Base-by-base conservation (phyloP, 2,329 filamentous ascomycete genomes). In the Colletotrichum somersetense region DNA sequence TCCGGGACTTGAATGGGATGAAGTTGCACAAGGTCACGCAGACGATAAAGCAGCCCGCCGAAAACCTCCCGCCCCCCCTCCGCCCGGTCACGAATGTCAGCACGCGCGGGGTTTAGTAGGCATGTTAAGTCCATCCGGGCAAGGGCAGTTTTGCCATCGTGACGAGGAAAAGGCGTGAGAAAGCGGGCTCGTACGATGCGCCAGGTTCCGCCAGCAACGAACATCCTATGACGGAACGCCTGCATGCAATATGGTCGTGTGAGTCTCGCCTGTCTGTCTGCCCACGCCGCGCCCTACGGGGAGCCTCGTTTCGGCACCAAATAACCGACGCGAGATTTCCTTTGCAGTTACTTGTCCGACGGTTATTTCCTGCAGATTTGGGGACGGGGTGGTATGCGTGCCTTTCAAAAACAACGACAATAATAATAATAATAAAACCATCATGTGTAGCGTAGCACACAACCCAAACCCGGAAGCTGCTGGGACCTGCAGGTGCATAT, bases 21-120 rank as follows among this genome's bases (percentile, higher is more conserved):
- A n/a, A 30, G 30, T 48, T 71, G 56, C 30, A 30, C 42, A 71
- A 66, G 7, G 66, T 55, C 53, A 33, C 66, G 56, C 70, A 62
- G 35, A 26, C 66, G 70, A 72, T 72, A 66, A 70, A 62, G 70
- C 61, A 57, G 66, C 30, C 35, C 61, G 14, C 70, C 70, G 61
- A 71, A 48, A 56, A 30, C 30, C 30, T 30, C 26, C n/a, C n/a
- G n/a, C n/a, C n/a, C 3, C 26, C 26, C 30, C 33, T n/a, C 26
- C 2, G 30, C n/a, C 26, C 44, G 57, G 57, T 26, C 26, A 14
- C 52, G n/a, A 20, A 18, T 20, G 16, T 12, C 18, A n/a, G 18
- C 52, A 35, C 11, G 11, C 30, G 16, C 26, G 42, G 20, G 33
- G n/a, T 26, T 48, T 48, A 48, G 33, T 20, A 30, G 58, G 14